phyloP scores from a whole-genome alignment of 352 stramenopile species.

The Globisporangium solare region DNA sequence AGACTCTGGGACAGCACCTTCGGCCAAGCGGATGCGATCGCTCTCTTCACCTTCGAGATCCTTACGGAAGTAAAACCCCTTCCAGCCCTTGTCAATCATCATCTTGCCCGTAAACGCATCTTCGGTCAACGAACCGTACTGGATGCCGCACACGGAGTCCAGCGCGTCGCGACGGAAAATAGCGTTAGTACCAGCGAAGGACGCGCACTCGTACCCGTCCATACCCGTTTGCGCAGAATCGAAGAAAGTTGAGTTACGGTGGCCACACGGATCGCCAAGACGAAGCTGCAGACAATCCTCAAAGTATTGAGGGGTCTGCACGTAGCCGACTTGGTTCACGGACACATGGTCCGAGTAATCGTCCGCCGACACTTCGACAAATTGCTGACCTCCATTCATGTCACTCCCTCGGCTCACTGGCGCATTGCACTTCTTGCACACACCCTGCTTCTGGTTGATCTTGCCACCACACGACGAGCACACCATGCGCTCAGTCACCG shows the following conservation, averaged over 20 bases:
- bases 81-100: conserved; percentile 82
- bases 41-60: conserved; percentile 64
- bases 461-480: conserved; percentile 58
- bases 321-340: conserved; percentile 70
- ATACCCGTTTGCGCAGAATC: conserved; percentile 70
- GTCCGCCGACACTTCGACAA: conserved; percentile 44
- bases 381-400: conserved; percentile 22
- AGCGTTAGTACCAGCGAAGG: conserved; percentile 69
- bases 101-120: conserved; percentile 75
- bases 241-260: conserved; percentile 76
- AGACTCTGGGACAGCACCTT: conserved; percentile 62
- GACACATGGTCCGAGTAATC: conserved; percentile 70
- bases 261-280: conserved; percentile 57
- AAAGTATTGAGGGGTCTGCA: conserved; percentile 48
- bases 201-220: conserved; percentile 71
- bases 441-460: conserved; percentile 61
- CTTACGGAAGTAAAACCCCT: conserved; percentile 74
- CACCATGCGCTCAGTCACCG: conserved; percentile 53
- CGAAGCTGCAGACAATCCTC: conserved; percentile 66
- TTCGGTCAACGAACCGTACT: conserved; percentile 72
- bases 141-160: conserved; percentile 67
- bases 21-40: conserved; percentile 63
- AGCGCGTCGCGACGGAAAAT: conserved; percentile 72
- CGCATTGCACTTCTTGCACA: conserved; percentile 51
- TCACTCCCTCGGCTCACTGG: conserved; percentile 9